Conservation (phyloP, 495 filamentous ascomycete species). For the Podospora conica region DNA sequence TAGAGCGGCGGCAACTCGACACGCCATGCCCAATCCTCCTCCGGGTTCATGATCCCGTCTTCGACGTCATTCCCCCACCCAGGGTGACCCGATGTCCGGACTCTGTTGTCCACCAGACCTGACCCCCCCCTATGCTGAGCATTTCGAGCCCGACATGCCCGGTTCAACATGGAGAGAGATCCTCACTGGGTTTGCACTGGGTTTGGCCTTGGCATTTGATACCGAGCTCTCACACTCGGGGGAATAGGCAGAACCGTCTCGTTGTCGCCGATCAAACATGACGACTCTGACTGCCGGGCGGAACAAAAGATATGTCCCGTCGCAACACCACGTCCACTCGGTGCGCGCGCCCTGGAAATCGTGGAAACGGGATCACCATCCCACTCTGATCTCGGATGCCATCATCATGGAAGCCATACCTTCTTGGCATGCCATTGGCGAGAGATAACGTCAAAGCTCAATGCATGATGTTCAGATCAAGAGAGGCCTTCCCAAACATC, state of each 20-base stretch:
- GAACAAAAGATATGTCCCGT: background rate
- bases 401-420: background rate
- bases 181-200: background rate
- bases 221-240: background rate
- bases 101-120: too few relatives aligned
- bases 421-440: constrained; percentile 8
- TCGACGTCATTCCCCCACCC: background rate
- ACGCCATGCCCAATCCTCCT: background rate
- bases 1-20: background rate
- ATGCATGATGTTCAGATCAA: background rate
- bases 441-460: constrained; percentile 5
- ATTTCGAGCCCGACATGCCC: background rate
- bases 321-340: background rate
- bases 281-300: background rate
- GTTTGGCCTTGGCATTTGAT: background rate
- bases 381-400: background rate
- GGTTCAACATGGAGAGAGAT: background rate
- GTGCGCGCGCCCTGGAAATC: background rate
- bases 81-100: too few relatives aligned
- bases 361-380: background rate
- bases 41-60: background rate
- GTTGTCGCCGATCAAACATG: constrained; percentile 9
- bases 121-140: too few relatives aligned
- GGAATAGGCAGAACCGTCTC: constrained; percentile 1
- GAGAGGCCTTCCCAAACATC: constrained; percentile 3